Base-by-base conservation (phyloP, 2,329 filamentous ascomycete species). In the Epichloe sibirici region DNA sequence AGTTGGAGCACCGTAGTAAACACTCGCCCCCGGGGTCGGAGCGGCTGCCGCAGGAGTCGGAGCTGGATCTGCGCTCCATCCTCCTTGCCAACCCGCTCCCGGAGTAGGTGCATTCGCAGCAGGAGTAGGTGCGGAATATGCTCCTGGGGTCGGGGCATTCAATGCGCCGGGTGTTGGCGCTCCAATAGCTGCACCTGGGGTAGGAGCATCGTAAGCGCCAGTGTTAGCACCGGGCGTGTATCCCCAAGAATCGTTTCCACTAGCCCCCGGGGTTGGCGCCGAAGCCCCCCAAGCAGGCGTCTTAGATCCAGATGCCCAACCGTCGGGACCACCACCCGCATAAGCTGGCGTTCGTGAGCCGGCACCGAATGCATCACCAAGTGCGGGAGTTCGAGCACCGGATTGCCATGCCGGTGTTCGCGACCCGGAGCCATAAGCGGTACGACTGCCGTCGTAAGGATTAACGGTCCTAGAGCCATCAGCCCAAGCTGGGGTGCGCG, bases 331-430 rank as follows among this genome's bases (percentile, higher is more conserved):
- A 39, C 64, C 56, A 47, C 39, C 31, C 25, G 70, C 69, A 59
- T 83, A 89, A 51, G 76, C 85, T 45, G 78, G 83, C 12, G 81
- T 85, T 62, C 82, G 85, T n/a, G 81, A 83, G 7, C 85, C 84
- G 52, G 78, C 75, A 51, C 76, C 79, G 61, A 85, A 87, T 21
- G 76, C 74, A 61, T 85, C 79, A 13, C 75, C 73, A 21, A 61
- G 61, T 1, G 81, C 80, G 51, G 87, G 73, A 1, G 86, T 91
- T 65, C 86, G 85, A 51, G 84, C 81, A 50, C 86, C 86, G 2
- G 88, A 85, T 54, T 84, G 83, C 86, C 86, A 90, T 5, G 85
- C 85, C 7, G 86, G 86, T 1, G 85, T 90, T 51, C 86, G 81
- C 47, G 78, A 77, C 34, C 83, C 82, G 23, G 78, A 76, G 17